phyloP scores from a whole-genome alignment of 495 filamentous ascomycete species.

The Clavariopsis aquatica region DNA sequence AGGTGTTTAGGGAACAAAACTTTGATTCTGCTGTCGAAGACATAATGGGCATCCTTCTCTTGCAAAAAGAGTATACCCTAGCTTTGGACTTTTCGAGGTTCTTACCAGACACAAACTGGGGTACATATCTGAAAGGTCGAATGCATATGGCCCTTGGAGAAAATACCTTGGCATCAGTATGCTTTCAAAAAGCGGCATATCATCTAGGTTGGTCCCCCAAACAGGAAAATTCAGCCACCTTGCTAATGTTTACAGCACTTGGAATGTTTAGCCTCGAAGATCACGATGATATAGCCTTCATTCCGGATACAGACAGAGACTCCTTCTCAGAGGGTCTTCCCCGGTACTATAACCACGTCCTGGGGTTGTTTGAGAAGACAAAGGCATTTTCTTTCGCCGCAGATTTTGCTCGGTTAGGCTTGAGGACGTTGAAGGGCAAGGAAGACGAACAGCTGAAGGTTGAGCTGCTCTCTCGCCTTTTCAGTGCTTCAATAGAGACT shows the following conservation, averaged over 20 bases:
- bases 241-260: slow-evolving; percentile 24
- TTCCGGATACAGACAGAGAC: slow-evolving; percentile 70
- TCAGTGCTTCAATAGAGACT: slow-evolving; percentile 74
- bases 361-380: slow-evolving; percentile 74
- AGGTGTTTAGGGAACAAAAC: slow-evolving; percentile 21
- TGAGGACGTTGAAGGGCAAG: slow-evolving; percentile 52
- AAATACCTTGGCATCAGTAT: slow-evolving; percentile 66
- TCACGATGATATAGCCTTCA: slow-evolving; percentile 58
- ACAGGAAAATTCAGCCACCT: neutral
- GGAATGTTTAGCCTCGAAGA: slow-evolving; percentile 43
- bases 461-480: slow-evolving; percentile 79
- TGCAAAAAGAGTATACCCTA: slow-evolving; percentile 39
- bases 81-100: slow-evolving; percentile 34
- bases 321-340: slow-evolving; percentile 75
- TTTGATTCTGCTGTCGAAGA: slow-evolving; percentile 50
- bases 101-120: slow-evolving; percentile 54
- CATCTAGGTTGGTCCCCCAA: slow-evolving; percentile 67
- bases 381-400: slow-evolving; percentile 75
- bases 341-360: slow-evolving; percentile 83
- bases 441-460: slow-evolving; percentile 42
- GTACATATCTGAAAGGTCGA: slow-evolving; percentile 83
- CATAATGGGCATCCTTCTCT: slow-evolving; percentile 58
- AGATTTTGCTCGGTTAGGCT: slow-evolving; percentile 77
- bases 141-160: slow-evolving; percentile 72
- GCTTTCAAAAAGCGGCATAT: slow-evolving; percentile 81